Evolutionary conservation across 2,329 filamentous ascomycete species (phyloP), one percentile per base, ranked within the genome.

Genomic region (Fusarium foetens): DNA sequence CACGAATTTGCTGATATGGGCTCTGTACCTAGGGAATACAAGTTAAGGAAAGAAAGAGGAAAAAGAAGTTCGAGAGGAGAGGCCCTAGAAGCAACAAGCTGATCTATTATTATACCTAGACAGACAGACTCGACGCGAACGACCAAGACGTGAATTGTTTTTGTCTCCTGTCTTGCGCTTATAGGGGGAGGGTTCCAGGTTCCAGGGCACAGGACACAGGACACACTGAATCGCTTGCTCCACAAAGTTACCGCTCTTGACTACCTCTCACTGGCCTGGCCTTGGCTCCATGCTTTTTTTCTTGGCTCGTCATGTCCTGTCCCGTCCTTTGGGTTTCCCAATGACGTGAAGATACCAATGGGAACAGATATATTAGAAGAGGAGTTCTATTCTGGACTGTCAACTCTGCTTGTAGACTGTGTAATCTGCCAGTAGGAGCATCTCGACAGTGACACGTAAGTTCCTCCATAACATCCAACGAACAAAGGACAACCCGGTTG

Each of bases 171-270:
- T 25, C 57, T 43, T 33, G 19, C n/a, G n/a, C 33, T 52, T 43
- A 33, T 41, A 51, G 68, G 49, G 41, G 49, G 42, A 59, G 17
- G 35, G 43, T 57, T 42, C 23, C 48, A 12, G 23, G 31, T 25
- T 36, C 48, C 48, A 51, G 48, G 48, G 48, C 48, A 36, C 53
- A 71, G 53, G 35, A 58, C 48, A 36, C 53, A 71, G 53, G 35
- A 58, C 61, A 61, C 67, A 51, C 61, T 57, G 68, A 61, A 58
- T 61, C 55, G 38, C 23, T 29, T 48, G 48, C 65, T 67, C 65
- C 63, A 62, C 65, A 49, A 49, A 43, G 29, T 33, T 39, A 38
- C 27, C 21, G 36, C 51, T 42, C 43, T 57, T 57, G 31, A 39
- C 29, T 41, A 27, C 27, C 35, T 17, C 35, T 36, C 49, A 23